Evolutionary conservation across 108 stramenopile species (phyloP).

Genomic region (Skeletonema marinoi): DNA sequence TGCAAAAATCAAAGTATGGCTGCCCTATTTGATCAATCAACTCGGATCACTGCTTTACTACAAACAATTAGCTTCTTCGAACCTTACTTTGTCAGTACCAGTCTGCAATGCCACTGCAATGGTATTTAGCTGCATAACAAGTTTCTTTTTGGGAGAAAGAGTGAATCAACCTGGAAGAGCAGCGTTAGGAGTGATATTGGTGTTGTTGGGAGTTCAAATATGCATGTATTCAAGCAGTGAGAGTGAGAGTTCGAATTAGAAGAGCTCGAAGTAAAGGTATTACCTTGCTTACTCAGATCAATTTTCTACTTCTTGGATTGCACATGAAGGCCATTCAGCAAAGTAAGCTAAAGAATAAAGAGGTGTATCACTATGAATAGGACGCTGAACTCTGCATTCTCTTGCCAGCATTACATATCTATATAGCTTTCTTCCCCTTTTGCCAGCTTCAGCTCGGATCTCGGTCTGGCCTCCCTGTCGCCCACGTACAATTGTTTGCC

Average conservation of each 20-base stretch:
- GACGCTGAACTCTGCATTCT: too few relatives aligned
- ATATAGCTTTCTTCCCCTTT: too few relatives aligned
- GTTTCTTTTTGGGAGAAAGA: slow-evolving; percentile 66
- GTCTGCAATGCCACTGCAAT: slow-evolving; percentile 84
- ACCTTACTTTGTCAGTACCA: slow-evolving; percentile 74
- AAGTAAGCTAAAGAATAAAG: too few relatives aligned
- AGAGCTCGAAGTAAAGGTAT: not conserved
- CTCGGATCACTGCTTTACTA: slow-evolving; percentile 81
- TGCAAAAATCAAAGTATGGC: slow-evolving; percentile 59
- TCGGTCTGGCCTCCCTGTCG: too few relatives aligned
- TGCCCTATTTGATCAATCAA: slow-evolving; percentile 83
- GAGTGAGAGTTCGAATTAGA: not conserved
- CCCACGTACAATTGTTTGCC: too few relatives aligned
- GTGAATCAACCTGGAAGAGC: slow-evolving; percentile 65
- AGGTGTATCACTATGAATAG: too few relatives aligned
- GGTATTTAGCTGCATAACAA: slow-evolving; percentile 75
- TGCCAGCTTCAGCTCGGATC: too few relatives aligned
- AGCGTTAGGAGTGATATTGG: slow-evolving; percentile 56
- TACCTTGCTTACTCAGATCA: too few relatives aligned
- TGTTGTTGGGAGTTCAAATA: slow-evolving; percentile 66
- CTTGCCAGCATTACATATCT: too few relatives aligned
- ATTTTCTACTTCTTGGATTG: too few relatives aligned
- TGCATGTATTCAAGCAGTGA: slow-evolving; percentile 63
- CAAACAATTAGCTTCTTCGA: slow-evolving; percentile 67
- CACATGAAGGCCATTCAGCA: too few relatives aligned